phyloP scores from a whole-genome alignment of 192 early-diverging fungal genomes.

The Neocallimastix lanati region DNA sequence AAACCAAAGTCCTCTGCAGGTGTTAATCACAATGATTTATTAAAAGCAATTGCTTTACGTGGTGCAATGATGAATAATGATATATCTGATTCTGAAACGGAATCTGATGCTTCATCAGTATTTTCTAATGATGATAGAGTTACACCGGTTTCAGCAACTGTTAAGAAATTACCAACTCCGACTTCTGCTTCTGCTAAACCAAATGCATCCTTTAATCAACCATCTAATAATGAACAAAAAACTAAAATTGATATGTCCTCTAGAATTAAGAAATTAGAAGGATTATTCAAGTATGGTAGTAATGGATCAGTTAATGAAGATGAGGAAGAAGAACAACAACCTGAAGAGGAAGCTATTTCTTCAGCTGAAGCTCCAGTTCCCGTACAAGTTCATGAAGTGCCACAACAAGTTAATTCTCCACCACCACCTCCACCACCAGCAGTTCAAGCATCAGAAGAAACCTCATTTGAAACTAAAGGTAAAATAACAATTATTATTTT shows the following conservation, averaged over 20 bases:
- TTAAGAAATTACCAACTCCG: neutral
- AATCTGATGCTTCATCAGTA: neutral
- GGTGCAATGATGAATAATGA: constrained; percentile 10
- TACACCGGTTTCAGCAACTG: neutral
- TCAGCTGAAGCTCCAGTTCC: neutral
- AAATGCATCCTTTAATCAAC: neutral
- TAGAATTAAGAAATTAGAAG: neutral
- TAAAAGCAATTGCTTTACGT: neutral
- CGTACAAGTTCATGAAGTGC: too few relatives aligned
- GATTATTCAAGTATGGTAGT: neutral
- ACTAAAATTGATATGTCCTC: neutral
- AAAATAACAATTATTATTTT: too few relatives aligned
- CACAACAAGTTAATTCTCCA: too few relatives aligned
- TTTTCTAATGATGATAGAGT: neutral
- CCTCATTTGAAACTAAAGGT: too few relatives aligned
- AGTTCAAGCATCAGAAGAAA: too few relatives aligned
- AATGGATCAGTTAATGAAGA: neutral
- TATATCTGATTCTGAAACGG: neutral
- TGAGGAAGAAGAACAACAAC: neutral
- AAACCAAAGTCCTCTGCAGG: constrained; percentile 17
- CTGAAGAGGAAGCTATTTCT: neutral
- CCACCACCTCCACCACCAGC: too few relatives aligned
- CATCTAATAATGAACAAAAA: neutral
- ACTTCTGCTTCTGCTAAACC: neutral
- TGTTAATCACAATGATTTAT: constrained; percentile 9